Percentiles rank a stretch among this genome's conserved stretches.
phyloP scores from a whole-genome alignment of 495 filamentous ascomycete species.

The Trichoderma erinaceum region DNA sequence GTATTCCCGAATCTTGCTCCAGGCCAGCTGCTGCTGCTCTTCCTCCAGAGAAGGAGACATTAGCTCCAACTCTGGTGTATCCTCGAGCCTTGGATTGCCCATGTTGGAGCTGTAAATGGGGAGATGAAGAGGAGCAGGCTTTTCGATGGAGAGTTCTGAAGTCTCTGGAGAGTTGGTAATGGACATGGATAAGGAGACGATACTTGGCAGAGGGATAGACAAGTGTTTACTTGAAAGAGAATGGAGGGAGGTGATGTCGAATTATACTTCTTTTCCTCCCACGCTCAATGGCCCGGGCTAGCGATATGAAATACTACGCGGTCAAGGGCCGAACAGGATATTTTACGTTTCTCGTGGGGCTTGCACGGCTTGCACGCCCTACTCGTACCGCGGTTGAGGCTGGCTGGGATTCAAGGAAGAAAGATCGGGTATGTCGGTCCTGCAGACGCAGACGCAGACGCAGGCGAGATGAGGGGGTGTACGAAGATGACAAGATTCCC shows the following conservation, averaged over 20 bases:
- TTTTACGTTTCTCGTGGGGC: neutral
- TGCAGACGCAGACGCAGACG: neutral
- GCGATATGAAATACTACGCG: neutral
- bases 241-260: neutral
- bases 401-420: slow-evolving; percentile 1
- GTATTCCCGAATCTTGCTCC: slow-evolving; percentile 41
- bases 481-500: neutral
- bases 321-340: neutral
- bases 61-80: neutral
- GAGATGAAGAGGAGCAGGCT: neutral
- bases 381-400: neutral
- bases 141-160: neutral
- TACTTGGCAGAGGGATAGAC: neutral
- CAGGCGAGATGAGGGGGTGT: neutral
- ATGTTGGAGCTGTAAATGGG: neutral
- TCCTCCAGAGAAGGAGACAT: neutral
- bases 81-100: neutral
- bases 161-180: neutral
- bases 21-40: slow-evolving; percentile 20
- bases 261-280: neutral
- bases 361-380: neutral
- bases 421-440: slow-evolving; percentile 1
- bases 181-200: neutral
- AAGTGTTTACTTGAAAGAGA: neutral
- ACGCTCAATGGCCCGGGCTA: neutral